Conservation (phyloP, 768 basidiomycete genomes). For the Amanita molliuscula region DNA sequence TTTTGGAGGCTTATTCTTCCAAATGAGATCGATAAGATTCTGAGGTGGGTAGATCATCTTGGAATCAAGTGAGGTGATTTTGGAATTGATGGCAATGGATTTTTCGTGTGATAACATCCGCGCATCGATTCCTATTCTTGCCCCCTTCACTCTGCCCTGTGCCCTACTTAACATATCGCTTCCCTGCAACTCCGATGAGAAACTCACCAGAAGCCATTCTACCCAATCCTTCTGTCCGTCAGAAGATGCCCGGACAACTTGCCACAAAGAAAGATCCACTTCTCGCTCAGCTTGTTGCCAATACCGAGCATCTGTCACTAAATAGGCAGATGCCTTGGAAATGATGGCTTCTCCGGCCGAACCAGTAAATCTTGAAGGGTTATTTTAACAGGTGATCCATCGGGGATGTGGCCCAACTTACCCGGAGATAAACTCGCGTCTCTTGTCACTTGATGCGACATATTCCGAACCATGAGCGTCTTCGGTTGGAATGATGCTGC, state of each 20-base stretch:
- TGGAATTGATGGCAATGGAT: conserved; percentile 47
- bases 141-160: conserved; percentile 28
- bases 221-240: conserved; percentile 64
- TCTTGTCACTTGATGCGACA: conserved; percentile 64
- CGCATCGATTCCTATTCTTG: conserved; percentile 74
- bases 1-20: conserved; percentile 69
- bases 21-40: conserved; percentile 76
- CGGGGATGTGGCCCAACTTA: conserved; percentile 21
- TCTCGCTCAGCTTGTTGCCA: conserved; percentile 71
- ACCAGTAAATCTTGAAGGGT: conserved; percentile 17
- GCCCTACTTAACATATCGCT: neutral
- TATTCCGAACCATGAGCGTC: conserved; percentile 84
- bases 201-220: conserved; percentile 61
- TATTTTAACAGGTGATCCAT: neutral
- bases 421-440: conserved; percentile 73
- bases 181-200: neutral
- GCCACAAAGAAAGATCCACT: conserved; percentile 62
- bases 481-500: conserved; percentile 65
- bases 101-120: conserved; percentile 73
- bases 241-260: conserved; percentile 31
- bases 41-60: conserved; percentile 74
- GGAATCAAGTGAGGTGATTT: conserved; percentile 41
- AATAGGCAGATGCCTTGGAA: conserved; percentile 55
- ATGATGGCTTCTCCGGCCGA: conserved; percentile 66
- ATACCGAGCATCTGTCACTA: conserved; percentile 75